Conservation (phyloP, 1,284 basidiomycete genomes). For the Apiotrichum akiyoshidainum region DNA sequence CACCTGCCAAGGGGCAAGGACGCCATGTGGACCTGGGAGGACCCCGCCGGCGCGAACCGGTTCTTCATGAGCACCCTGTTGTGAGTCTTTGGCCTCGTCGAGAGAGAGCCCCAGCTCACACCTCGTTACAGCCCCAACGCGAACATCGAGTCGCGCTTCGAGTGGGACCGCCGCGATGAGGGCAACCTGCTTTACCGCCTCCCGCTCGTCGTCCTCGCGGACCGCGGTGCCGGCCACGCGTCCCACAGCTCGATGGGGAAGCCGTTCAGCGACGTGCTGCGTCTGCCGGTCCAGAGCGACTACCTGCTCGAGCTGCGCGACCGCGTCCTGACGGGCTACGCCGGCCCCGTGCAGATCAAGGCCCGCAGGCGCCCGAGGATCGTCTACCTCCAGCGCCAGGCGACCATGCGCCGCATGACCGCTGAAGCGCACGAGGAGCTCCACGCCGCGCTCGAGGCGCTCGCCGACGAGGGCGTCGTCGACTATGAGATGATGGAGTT, state of each 20-base stretch:
- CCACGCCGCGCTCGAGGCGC: conserved; percentile 49
- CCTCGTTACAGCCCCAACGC: conserved; percentile 19
- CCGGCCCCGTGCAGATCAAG: conserved; percentile 14
- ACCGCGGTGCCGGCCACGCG: conserved; percentile 26
- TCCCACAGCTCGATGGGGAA: conserved; percentile 27
- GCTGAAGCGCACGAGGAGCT: conserved; percentile 31
- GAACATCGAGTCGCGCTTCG: conserved; percentile 16
- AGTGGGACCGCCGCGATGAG: conserved; percentile 23
- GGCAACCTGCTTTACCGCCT: conserved; percentile 23
- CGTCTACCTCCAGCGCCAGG: conserved; percentile 46
- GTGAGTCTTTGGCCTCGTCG: conserved; percentile 30
- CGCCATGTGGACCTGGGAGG: conserved; percentile 21
- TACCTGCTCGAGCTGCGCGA: conserved; percentile 31
- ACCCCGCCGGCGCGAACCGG: conserved; percentile 35
- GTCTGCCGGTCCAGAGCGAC: conserved; percentile 26
- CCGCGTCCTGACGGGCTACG: conserved; percentile 23
- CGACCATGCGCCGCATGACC: conserved; percentile 57
- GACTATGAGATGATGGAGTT: conserved; percentile 11
- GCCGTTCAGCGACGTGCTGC: conserved; percentile 35
- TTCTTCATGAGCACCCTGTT: conserved; percentile 34
- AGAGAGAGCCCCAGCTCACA: too few species aligned
- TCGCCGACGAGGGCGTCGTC: conserved; percentile 12
- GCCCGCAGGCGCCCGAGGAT: conserved; percentile 10
- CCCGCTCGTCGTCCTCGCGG: conserved; percentile 21
- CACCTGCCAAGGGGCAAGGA: neutral